Evolutionary conservation across 192 early-diverging fungal species (phyloP).

Genomic region (Spizellomyces punctatus): DNA sequence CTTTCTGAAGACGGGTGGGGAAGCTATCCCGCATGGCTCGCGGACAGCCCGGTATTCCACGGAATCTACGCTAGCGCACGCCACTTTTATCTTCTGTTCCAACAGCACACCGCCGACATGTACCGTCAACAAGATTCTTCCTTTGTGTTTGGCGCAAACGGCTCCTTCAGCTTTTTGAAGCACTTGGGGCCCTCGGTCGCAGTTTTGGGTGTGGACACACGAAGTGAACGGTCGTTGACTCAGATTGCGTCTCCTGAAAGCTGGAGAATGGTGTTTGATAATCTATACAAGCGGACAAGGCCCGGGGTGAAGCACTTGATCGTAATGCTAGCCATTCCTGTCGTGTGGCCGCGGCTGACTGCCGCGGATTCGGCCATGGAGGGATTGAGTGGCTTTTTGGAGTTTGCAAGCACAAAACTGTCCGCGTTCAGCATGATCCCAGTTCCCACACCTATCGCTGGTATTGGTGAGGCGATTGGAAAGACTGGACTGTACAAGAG

Average conservation of each 20-base stretch:
- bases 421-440: conserved; percentile 5
- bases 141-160: conserved; percentile 48
- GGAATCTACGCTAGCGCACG: conserved; percentile 72
- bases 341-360: conserved; percentile 75
- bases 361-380: conserved; percentile 69
- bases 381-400: conserved; percentile 43
- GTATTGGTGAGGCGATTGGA: conserved; percentile 29
- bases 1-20: conserved; percentile 66
- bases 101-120: conserved; percentile 43
- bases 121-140: conserved; percentile 50
- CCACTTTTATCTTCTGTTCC: conserved; percentile 83
- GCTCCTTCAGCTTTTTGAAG: conserved; percentile 60
- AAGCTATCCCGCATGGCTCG: conserved; percentile 77
- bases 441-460: not conserved
- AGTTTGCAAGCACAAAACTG: conserved; percentile 11
- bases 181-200: conserved; percentile 69
- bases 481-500: conserved; percentile 32
- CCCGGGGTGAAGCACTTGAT: conserved; percentile 66
- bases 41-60: conserved; percentile 67
- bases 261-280: conserved; percentile 62
- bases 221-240: conserved; percentile 69
- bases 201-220: conserved; percentile 69
- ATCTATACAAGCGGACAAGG: conserved; percentile 49
- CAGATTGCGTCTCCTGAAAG: conserved; percentile 62
- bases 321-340: conserved; percentile 71